A percentile compares a stretch with the other conserved stretches of the same genome.
These are phyloP conservation scores for Cryptococcus sp. DNA, from an alignment of 1,284 basidiomycete species.

Conservation along the genomic window DNA sequence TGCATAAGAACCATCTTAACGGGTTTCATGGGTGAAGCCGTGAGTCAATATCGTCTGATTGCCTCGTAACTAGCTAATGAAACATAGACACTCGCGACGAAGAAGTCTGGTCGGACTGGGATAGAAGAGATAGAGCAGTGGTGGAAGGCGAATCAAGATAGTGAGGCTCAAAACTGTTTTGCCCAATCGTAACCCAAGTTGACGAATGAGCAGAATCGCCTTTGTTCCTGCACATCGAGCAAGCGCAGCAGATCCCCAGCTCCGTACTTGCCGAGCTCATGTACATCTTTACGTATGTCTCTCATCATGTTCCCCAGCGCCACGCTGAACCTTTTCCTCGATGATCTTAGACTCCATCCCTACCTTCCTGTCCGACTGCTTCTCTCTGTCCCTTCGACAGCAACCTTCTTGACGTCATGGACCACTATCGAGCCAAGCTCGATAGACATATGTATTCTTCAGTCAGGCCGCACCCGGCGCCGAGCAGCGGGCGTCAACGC, in stretches of 20 bases:
- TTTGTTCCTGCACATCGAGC: constrained; percentile 37
- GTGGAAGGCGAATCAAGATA: constrained; percentile 23
- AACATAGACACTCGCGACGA: constrained; percentile 21
- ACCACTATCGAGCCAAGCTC: constrained; percentile 36
- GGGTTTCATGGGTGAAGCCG: constrained; percentile 36
- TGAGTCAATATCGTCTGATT: constrained; percentile 11
- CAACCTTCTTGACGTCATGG: constrained; percentile 32
- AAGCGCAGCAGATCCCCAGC: constrained; percentile 36
- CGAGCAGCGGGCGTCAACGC: constrained; percentile 25
- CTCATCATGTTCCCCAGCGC: not conserved
- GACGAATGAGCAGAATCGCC: constrained; percentile 16
- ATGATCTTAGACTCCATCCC: constrained; percentile 27
- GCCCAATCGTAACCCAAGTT: constrained; percentile 2
- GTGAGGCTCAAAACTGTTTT: constrained; percentile 14
- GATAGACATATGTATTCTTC: constrained; percentile 38
- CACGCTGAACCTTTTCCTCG: not conserved
- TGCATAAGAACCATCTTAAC: constrained; percentile 30
- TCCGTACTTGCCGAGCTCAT: constrained; percentile 37
- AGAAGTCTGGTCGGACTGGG: constrained; percentile 35
- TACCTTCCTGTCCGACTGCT: constrained; percentile 34
- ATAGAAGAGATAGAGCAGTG: constrained; percentile 44
- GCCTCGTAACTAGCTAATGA: constrained; percentile 2
- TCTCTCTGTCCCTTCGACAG: constrained; percentile 39
- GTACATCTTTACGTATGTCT: constrained; percentile 39
- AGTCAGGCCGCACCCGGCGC: constrained; percentile 16